These are phyloP conservation scores for Apostasia shenzhenica DNA, from an alignment of 106 monocot genomes.

Conservation along the genomic window DNA sequence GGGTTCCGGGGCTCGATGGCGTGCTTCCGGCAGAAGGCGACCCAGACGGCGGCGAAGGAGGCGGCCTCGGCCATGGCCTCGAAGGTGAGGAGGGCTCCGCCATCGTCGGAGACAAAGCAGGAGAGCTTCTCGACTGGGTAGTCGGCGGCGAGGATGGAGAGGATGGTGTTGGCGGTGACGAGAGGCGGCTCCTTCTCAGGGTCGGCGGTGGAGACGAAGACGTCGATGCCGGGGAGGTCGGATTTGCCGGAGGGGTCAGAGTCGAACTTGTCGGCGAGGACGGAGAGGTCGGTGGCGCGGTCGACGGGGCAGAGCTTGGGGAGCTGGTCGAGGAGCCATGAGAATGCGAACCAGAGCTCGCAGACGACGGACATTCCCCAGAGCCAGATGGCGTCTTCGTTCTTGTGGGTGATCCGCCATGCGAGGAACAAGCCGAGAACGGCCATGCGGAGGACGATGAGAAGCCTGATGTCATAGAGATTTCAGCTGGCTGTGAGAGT, in stretches of 20 bases:
- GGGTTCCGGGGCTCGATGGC: conserved; percentile 81
- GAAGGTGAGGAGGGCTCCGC: conserved; percentile 87
- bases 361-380: conserved; percentile 92
- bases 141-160: conserved; percentile 81
- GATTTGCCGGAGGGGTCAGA: conserved; percentile 66
- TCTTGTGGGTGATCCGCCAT: conserved; percentile 73
- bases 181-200: conserved; percentile 87
- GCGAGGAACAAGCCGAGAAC: conserved; percentile 58
- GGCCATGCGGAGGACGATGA: conserved; percentile 53
- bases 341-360: conserved; percentile 91
- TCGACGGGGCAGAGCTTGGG: conserved; percentile 71
- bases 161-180: conserved; percentile 19
- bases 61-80: conserved; percentile 18
- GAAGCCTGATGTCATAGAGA: conserved; percentile 29
- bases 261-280: conserved; percentile 87
- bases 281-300: conserved; percentile 61
- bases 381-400: conserved; percentile 81
- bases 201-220: conserved; percentile 26
- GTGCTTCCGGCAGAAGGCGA: conserved; percentile 91
- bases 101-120: conserved; percentile 89
- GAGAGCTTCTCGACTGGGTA: conserved; percentile 94
- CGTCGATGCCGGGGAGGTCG: conserved; percentile 69
- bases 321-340: conserved; percentile 84
- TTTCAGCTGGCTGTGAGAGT: background rate
- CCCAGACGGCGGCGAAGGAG: conserved; percentile 73